These are phyloP conservation scores for Neocucurbitaria cava DNA, from an alignment of 2,329 filamentous ascomycete genomes.

Conservation along the genomic window DNA sequence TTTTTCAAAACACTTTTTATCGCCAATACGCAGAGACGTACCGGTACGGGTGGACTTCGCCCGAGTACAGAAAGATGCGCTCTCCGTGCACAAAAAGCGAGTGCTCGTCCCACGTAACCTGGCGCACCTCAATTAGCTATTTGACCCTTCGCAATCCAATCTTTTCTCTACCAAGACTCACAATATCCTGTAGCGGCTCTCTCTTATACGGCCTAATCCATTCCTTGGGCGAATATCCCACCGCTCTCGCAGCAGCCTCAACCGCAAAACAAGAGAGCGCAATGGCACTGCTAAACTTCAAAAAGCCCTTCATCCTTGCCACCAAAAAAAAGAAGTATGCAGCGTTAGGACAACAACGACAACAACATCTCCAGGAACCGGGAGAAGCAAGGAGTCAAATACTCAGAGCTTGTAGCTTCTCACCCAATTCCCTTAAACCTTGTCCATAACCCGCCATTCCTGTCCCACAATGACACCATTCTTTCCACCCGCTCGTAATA, in stretches of 20 bases:
- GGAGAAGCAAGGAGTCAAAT: not conserved
- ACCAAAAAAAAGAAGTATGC: slow-evolving; percentile 7
- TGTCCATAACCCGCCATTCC: slow-evolving; percentile 1
- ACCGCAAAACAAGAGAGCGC: slow-evolving; percentile 51
- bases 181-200: slow-evolving; percentile 62
- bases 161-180: slow-evolving; percentile 41
- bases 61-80: slow-evolving; percentile 74
- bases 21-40: slow-evolving; percentile 28
- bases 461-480: slow-evolving; percentile 16
- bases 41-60: slow-evolving; percentile 75
- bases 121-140: not conserved
- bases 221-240: slow-evolving; percentile 58
- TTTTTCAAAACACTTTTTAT: not conserved
- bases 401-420: not conserved
- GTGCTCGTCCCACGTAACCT: slow-evolving; percentile 75
- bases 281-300: slow-evolving; percentile 26
- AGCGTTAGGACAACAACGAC: not conserved
- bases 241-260: slow-evolving; percentile 55
- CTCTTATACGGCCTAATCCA: slow-evolving; percentile 59
- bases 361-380: not conserved
- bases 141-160: not conserved
- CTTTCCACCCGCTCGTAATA: slow-evolving; percentile 11
- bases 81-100: slow-evolving; percentile 75
- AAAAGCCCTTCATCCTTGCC: slow-evolving; percentile 24
- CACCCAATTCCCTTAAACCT: slow-evolving; percentile 4